phyloP scores from a whole-genome alignment of 2,329 filamentous ascomycete genomes.

The Exophiala calicioides region DNA sequence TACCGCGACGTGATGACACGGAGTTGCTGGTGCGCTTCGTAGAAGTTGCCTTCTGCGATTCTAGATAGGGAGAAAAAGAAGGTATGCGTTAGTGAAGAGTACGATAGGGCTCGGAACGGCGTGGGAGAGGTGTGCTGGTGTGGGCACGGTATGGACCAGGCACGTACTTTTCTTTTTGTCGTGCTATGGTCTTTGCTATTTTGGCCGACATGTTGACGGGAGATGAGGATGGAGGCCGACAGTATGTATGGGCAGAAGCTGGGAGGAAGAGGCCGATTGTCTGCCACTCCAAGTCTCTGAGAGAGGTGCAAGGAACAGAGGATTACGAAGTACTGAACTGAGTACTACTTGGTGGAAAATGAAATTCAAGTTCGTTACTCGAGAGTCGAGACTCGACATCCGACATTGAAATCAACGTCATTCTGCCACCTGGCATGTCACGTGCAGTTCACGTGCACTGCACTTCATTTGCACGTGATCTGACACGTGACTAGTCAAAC shows the following conservation, averaged over 20 bases:
- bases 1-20: slow-evolving; percentile 93
- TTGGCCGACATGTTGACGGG: slow-evolving; percentile 48
- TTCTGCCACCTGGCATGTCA: too few species aligned
- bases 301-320: not conserved
- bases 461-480: too few species aligned
- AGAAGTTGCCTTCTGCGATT: slow-evolving; percentile 88
- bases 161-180: slow-evolving; percentile 73
- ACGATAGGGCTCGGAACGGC: too few species aligned
- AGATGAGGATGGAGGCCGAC: not conserved
- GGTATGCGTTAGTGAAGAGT: too few species aligned
- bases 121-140: too few species aligned
- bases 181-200: slow-evolving; percentile 70
- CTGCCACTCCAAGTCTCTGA: too few species aligned
- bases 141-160: not conserved
- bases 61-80: slow-evolving; percentile 45
- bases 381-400: too few species aligned
- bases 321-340: not conserved
- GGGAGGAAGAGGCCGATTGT: not conserved
- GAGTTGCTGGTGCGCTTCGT: slow-evolving; percentile 98
- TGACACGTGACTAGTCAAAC: not conserved
- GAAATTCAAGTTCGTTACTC: too few species aligned
- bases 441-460: too few species aligned
- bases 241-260: not conserved
- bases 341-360: not conserved
- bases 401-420: too few species aligned